phyloP scores from a whole-genome alignment of 768 basidiomycete species.

The Phylloporus sp. region DNA sequence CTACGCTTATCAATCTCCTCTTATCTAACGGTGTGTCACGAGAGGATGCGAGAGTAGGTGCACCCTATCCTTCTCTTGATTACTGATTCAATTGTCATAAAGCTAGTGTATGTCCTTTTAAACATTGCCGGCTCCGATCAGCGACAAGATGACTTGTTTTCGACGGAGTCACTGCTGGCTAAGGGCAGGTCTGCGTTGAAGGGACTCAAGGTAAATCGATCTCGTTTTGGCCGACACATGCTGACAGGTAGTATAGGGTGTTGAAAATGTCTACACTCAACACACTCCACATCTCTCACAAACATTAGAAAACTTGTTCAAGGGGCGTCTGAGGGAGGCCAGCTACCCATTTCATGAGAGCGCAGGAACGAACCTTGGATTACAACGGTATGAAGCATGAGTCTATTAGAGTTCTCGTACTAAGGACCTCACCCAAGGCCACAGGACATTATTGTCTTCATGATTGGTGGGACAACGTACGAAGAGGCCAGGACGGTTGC shows the following conservation, averaged over 20 bases:
- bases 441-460: constrained; percentile 94
- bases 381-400: constrained; percentile 55
- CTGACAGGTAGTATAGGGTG: constrained; percentile 55
- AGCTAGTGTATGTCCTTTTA: constrained; percentile 91
- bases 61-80: constrained; percentile 4
- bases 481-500: constrained; percentile 88
- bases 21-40: constrained; percentile 70
- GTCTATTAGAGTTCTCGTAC: not conserved
- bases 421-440: constrained; percentile 48
- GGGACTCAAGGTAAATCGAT: constrained; percentile 75
- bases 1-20: constrained; percentile 68
- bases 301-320: constrained; percentile 86
- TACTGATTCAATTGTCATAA: constrained; percentile 12
- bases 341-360: constrained; percentile 89
- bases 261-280: constrained; percentile 98
- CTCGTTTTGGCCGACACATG: not conserved
- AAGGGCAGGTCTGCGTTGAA: constrained; percentile 94
- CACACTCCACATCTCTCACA: constrained; percentile 91
- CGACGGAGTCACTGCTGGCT: constrained; percentile 89
- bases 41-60: constrained; percentile 66
- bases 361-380: constrained; percentile 58
- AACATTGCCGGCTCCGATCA: constrained; percentile 95
- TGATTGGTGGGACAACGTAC: constrained; percentile 95
- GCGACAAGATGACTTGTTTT: constrained; percentile 95
- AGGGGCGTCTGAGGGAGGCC: constrained; percentile 79